Conservation (phyloP, 805 yeast genomes). For the Candida tibetensis region DNA sequence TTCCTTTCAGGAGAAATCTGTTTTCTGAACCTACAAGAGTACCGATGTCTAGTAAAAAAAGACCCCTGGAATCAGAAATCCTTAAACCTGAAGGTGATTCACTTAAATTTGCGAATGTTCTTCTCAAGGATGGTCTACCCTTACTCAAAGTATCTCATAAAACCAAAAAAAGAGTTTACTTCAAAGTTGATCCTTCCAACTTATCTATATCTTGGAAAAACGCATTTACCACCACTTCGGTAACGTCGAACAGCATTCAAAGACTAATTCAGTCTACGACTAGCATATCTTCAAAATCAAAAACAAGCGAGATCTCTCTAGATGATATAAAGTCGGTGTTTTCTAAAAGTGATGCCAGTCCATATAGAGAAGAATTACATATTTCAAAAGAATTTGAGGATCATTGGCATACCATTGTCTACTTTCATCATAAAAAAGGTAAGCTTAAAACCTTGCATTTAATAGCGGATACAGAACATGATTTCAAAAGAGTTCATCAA, state of each 20-base stretch:
- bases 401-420: slow-evolving; percentile 80
- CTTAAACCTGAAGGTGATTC: not conserved
- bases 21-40: not conserved
- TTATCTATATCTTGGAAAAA: slow-evolving; percentile 54
- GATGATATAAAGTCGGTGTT: slow-evolving; percentile 66
- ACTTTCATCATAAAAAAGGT: slow-evolving; percentile 53
- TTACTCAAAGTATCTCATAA: slow-evolving; percentile 68
- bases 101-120: slow-evolving; percentile 40
- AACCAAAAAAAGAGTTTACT: slow-evolving; percentile 57
- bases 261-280: slow-evolving; percentile 15
- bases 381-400: slow-evolving; percentile 61
- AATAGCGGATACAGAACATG: slow-evolving; percentile 62
- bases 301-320: slow-evolving; percentile 35
- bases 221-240: slow-evolving; percentile 30
- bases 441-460: slow-evolving; percentile 79
- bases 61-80: not conserved
- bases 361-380: slow-evolving; percentile 82
- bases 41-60: not conserved
- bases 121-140: slow-evolving; percentile 57
- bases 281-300: slow-evolving; percentile 10
- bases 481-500: slow-evolving; percentile 52
- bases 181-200: slow-evolving; percentile 53
- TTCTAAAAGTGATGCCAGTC: slow-evolving; percentile 68
- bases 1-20: no score
- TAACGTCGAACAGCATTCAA: slow-evolving; percentile 13